Evolutionary conservation across 225 moss, liverwort and hornwort genomes (phyloP).

Genomic region (Rhytidiadelphus loreus): DNA sequence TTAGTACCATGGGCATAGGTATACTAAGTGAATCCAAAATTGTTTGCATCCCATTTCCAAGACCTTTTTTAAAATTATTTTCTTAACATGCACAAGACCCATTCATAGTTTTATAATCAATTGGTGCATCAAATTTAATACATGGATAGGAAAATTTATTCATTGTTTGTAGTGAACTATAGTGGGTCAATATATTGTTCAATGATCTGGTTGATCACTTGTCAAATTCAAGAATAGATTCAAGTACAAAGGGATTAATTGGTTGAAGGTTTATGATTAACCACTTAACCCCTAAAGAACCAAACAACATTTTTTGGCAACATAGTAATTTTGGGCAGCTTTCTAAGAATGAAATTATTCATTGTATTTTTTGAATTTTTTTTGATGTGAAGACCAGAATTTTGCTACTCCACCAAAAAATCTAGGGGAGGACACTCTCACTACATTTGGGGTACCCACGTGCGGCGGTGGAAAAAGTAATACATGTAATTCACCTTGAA

Average conservation of each 20-base stretch:
- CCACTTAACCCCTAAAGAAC: not conserved
- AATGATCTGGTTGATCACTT: not conserved
- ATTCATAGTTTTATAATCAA: not conserved
- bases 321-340: not conserved
- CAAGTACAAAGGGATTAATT: fast-evolving
- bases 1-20: not conserved
- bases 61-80: not conserved
- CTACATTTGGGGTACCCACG: too few species aligned
- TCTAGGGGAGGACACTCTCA: too few species aligned
- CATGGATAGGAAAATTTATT: not conserved
- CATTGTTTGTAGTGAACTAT: not conserved
- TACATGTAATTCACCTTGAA: too few species aligned
- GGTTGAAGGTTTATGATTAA: not conserved
- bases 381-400: too few species aligned
- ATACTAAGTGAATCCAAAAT: not conserved
- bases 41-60: not conserved
- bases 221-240: not conserved
- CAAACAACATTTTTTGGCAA: not conserved
- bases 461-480: too few species aligned
- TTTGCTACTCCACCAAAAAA: too few species aligned
- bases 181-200: not conserved
- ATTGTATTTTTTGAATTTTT: not conserved
- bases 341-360: not conserved
- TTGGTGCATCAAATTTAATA: not conserved
- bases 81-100: not conserved